phyloP scores from a whole-genome alignment of 2,329 filamentous ascomycete genomes.

The Aspergillus transmontanensis region DNA sequence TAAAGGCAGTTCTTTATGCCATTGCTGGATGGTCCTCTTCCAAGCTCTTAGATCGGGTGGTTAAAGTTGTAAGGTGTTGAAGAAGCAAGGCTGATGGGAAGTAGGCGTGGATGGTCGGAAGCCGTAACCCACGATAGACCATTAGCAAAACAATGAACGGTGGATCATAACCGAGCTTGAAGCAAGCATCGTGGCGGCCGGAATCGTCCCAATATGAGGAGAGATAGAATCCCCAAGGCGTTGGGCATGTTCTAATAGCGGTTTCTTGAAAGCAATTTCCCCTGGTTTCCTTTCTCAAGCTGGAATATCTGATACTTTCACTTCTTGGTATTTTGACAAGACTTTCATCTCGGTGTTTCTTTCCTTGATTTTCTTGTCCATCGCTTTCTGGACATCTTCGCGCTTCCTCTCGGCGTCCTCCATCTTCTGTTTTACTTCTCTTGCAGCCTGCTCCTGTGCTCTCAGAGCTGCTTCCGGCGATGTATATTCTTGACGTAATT shows the following conservation, averaged over 20 bases:
- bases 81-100: not conserved
- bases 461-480: slow-evolving; percentile 37
- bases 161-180: not conserved
- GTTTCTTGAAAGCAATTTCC: not conserved
- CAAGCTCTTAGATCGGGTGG: not conserved
- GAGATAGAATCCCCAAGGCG: not conserved
- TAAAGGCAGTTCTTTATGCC: not conserved
- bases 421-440: slow-evolving; percentile 41
- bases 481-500: slow-evolving; percentile 40
- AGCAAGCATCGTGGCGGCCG: not conserved
- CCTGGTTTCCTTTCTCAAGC: not conserved
- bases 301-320: slow-evolving; percentile 33
- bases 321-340: slow-evolving; percentile 44
- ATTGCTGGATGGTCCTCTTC: not conserved
- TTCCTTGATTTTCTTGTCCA: slow-evolving; percentile 48
- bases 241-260: not conserved
- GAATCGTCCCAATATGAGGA: not conserved
- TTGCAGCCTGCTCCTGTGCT: slow-evolving; percentile 41
- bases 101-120: not conserved
- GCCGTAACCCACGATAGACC: not conserved
- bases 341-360: slow-evolving; percentile 46
- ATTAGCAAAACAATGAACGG: not conserved
- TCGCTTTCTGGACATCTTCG: slow-evolving; percentile 41
- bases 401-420: slow-evolving; percentile 41
- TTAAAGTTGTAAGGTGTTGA: not conserved